Base-by-base conservation (phyloP, 352 stramenopile species). In the Pythium dissimile region DNA sequence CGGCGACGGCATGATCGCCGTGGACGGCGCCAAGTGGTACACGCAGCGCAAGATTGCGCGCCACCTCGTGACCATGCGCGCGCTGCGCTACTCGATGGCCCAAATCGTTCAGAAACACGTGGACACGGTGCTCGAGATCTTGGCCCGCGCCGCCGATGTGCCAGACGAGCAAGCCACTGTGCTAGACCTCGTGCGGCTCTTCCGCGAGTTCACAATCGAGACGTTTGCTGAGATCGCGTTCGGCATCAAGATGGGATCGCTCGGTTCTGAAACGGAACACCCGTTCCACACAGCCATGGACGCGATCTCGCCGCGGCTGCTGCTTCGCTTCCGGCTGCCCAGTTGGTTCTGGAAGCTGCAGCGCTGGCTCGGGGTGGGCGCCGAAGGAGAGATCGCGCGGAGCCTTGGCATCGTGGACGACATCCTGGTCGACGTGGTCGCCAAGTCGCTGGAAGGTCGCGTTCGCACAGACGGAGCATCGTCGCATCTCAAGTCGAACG, bases 161-260 rank as follows among this genome's bases (percentile, higher is more conserved):
- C 9, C 28, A 7, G 24, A 45, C 15, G 32, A 26, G 3, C 12
- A 45, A 2, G 28, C 31, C n/a, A 27, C 39, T 26, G 38, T 64
- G 3, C n/a, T 61, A 15, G 59, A 67, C 48, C 46, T 67, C 27
- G 51, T 62, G 44, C 39, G 45, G 41, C 34, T 74, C n/a, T 64
- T 77, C 10, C 45, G 49, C 13, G 44, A 65, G 38, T 66, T 73
- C 34, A 71, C 69, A 13, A 73, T 68, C 20, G 69, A 77, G 38
- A 60, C 65, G 3, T 77, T 77, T 45, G 56, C 62, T 10, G 67
- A 77, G 54, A 70, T 77, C 20, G 69, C 51, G 20, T 75, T 77
- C 34, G 69, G 65, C 2, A 54, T 72, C 35, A 31, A 72, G 13
- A 61, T 75, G 49, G 48, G 59, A 18, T 72, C 49, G 15, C 66